A percentile compares a stretch with the other conserved stretches of the same genome.
Evolutionary conservation across 2,329 filamentous ascomycete species (phyloP).

Genomic region (Tolypocladium tundrense): DNA sequence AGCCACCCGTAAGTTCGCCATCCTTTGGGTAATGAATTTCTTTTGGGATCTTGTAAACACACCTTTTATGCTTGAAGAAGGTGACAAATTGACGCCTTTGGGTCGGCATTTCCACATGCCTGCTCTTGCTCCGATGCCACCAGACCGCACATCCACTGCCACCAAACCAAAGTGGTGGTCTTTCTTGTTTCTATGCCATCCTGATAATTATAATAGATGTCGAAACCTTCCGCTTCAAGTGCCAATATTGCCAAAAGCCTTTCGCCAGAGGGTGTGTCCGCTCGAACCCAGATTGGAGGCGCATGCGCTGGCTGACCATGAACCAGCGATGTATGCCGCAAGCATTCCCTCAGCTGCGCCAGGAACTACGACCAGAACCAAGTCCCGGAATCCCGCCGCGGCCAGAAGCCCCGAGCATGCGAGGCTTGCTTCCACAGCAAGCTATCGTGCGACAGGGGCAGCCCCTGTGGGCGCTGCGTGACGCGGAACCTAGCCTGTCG

Average conservation of each 20-base stretch:
- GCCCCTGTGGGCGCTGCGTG: conserved; percentile 14
- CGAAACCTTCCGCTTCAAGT: not conserved
- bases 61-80: not conserved
- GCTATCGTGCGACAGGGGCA: conserved; percentile 14
- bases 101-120: not conserved
- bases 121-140: not conserved
- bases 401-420: conserved; percentile 16
- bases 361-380: conserved; percentile 5
- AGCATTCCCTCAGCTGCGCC: not conserved
- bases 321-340: conserved; percentile 1
- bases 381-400: conserved; percentile 12
- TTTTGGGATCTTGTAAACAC: not conserved
- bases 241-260: not conserved
- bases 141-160: no score
- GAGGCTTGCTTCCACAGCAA: conserved; percentile 18
- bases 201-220: not conserved
- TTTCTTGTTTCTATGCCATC: not conserved
- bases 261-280: not conserved
- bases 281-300: not conserved
- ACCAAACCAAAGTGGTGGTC: not conserved
- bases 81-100: not conserved
- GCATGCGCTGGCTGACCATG: not conserved
- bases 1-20: conserved; percentile 12
- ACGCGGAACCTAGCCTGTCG: conserved; percentile 7
- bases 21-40: not conserved